Conservation (phyloP, 1,284 basidiomycete genomes). For the Cystobasidiaceae sp. region DNA sequence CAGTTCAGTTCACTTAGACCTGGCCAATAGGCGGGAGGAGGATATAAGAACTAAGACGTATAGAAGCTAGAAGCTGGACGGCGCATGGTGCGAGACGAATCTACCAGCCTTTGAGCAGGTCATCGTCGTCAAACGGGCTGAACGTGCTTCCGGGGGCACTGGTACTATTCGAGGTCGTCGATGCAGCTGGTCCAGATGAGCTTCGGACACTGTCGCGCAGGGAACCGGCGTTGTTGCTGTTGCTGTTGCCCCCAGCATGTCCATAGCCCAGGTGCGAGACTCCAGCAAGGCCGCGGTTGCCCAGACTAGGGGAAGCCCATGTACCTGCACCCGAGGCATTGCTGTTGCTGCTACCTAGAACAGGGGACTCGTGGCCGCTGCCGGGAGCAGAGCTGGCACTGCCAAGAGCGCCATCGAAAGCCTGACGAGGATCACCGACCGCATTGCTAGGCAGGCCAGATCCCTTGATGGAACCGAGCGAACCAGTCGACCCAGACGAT, state of each 20-base stretch:
- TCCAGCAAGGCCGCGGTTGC: not conserved
- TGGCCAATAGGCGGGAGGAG: no score
- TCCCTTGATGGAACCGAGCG: not conserved
- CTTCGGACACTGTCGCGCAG: conserved; percentile 3
- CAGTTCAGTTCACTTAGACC: no score
- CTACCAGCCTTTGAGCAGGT: conserved; percentile 29
- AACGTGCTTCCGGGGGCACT: not conserved
- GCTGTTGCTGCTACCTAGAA: not conserved
- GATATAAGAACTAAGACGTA: no score
- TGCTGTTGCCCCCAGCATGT: not conserved
- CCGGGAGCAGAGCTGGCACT: not conserved
- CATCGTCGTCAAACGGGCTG: conserved; percentile 30
- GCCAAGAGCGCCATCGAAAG: conserved; percentile 1
- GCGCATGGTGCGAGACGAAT: no score
- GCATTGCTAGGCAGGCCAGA: conserved; percentile 3
- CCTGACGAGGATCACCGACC: not conserved
- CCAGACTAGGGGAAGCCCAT: conserved; percentile 10
- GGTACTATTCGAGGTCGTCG: not conserved
- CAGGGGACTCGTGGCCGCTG: conserved; percentile 1
- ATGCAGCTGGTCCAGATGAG: conserved; percentile 4
- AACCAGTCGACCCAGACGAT: conserved; percentile 21
- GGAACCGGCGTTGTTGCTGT: no score
- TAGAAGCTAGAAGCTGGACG: no score
- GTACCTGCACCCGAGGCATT: not conserved
- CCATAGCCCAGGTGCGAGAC: conserved; percentile 3